Evolutionary conservation across 768 basidiomycete species (phyloP), one percentile per base, ranked within the genome.

Genomic region (Coprinopsis sp.): DNA sequence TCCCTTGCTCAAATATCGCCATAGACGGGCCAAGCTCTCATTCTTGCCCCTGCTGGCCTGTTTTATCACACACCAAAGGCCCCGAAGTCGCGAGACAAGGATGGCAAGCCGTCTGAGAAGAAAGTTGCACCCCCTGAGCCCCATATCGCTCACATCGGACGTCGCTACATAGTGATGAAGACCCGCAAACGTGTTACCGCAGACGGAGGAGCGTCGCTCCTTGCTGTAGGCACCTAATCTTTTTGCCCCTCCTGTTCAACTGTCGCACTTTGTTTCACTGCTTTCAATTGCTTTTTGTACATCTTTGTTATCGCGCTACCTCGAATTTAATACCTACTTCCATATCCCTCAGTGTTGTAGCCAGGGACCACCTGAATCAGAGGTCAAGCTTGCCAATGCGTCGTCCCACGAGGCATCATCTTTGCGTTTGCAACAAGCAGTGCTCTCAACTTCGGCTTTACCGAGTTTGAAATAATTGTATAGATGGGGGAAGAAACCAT

Each of bases 21-120:
- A 39, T 47, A 87, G 84, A 87, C 85, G 0, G 85, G 85, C 0
- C 74, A 87, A 58, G 82, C 85, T 0, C 75, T 87, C 11, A 68
- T 87, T 3, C 70, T 86, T 25, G 82, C 82, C 5, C 81, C 85
- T 0, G 78, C 82, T 4, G 83, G 71, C 1, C 56, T 73, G 3
- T 72, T 76, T 38, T 37, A 8, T 2, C 2, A 21, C 21, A 36
- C 7, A 27, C 24, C 27, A n/a, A 37, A 37, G 12, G 38, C n/a
- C 51, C 43, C 21, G 44, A 44, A 25, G 46, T 25, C 11, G 14
- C 30, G 13, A 34, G 47, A 43, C 12, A 33, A 18, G 2, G 21
- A 33, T 6, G 39, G 27, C 4, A 18, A 23, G 21, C 19, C 14
- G 24, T 24, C 12, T 8, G 24, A 11, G 28, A 22, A 40, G 10